A percentile compares a stretch with the other conserved stretches of the same genome.
Evolutionary conservation across 371 early-diverging fungal genomes (phyloP).

Genomic region (Apophysomyces trapeziformis): DNA sequence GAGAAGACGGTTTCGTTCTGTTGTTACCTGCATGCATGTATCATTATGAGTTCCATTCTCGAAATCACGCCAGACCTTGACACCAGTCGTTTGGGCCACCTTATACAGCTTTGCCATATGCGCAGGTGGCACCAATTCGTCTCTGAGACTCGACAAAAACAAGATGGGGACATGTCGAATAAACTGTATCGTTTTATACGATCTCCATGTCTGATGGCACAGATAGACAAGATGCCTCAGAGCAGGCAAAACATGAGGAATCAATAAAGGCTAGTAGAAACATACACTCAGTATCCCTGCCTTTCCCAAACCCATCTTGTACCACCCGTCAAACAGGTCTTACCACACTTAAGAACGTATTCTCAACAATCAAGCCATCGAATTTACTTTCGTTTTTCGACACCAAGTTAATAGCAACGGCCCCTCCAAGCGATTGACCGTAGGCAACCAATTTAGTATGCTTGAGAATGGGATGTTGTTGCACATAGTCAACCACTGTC

Average conservation of each 20-base stretch:
- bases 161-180: slow-evolving; percentile 78
- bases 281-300: not conserved
- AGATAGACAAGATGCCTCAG: slow-evolving; percentile 75
- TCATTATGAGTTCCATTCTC: slow-evolving; percentile 92
- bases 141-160: slow-evolving; percentile 81
- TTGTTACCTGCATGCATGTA: slow-evolving; percentile 68
- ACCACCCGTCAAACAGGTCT: slow-evolving; percentile 14
- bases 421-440: slow-evolving; percentile 96
- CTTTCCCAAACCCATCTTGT: not conserved
- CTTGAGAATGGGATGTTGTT: slow-evolving; percentile 71
- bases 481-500: slow-evolving; percentile 84
- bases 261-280: slow-evolving; percentile 73
- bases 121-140: slow-evolving; percentile 87
- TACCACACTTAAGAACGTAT: slow-evolving; percentile 92
- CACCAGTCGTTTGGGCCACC: slow-evolving; percentile 60
- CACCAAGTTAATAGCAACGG: slow-evolving; percentile 88
- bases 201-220: slow-evolving; percentile 91
- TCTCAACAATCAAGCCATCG: slow-evolving; percentile 88
- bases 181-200: slow-evolving; percentile 71
- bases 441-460: slow-evolving; percentile 83
- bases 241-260: slow-evolving; percentile 85
- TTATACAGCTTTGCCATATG: slow-evolving; percentile 86
- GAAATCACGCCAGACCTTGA: slow-evolving; percentile 70
- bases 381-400: slow-evolving; percentile 76
- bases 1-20: too few species aligned